A percentile compares a stretch with the other conserved stretches of the same genome.
phyloP scores from a whole-genome alignment of 148 eudicot species.

The Dysphania ambrosioides region DNA sequence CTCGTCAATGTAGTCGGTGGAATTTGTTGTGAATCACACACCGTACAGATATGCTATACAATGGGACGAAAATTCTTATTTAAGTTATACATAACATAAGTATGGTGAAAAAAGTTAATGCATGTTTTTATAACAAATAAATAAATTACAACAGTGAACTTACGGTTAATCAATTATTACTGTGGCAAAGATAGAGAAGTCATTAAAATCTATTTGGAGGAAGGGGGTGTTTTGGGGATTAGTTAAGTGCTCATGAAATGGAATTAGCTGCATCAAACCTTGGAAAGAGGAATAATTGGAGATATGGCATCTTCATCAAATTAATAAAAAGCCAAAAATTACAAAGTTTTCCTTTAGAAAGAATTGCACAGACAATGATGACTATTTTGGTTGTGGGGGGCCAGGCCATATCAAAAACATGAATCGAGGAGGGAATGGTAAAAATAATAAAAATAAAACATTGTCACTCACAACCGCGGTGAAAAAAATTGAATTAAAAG shows the following conservation, averaged over 20 bases:
- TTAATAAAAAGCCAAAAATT: constrained; percentile 12
- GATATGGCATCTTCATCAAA: constrained; percentile 32
- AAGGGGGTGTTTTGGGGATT: constrained; percentile 7
- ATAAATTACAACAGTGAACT: too few species aligned
- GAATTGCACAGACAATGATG: constrained; percentile 34
- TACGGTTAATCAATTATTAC: too few species aligned
- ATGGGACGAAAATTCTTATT: too few species aligned
- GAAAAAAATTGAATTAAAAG: neutral
- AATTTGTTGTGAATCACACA: too few species aligned
- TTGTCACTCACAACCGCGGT: constrained; percentile 21
- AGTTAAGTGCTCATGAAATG: neutral
- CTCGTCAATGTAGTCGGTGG: neutral
- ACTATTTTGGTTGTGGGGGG: constrained; percentile 28
- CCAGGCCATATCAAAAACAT: constrained; percentile 25
- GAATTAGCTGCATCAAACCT: constrained; percentile 16
- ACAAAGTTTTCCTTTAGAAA: constrained; percentile 34
- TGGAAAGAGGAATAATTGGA: constrained; percentile 25
- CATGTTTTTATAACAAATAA: too few species aligned
- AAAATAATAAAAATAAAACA: neutral
- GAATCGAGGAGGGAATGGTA: constrained; percentile 19
- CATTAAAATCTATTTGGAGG: constrained; percentile 1
- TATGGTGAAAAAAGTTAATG: too few species aligned
- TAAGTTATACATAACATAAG: too few species aligned
- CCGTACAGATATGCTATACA: neutral
- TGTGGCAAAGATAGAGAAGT: too few species aligned